Percentiles rank a stretch among this genome's conserved stretches.
phyloP scores from a whole-genome alignment of 179 eudicot genomes.

The Nepenthes alata region DNA sequence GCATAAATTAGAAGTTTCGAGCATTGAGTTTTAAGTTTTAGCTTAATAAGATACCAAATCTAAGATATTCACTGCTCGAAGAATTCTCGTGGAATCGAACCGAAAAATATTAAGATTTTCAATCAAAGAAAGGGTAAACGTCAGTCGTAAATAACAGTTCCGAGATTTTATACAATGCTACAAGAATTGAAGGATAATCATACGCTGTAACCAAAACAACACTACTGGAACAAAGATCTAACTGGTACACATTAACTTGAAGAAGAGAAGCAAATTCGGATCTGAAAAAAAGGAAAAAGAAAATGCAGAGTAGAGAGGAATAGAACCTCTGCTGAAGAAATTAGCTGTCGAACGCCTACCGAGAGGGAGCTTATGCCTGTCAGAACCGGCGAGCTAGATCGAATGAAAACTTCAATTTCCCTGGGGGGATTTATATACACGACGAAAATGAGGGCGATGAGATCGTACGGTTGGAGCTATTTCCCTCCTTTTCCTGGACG shows the following conservation, averaged over 20 bases:
- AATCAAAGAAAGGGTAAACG: neutral
- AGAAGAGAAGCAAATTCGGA: too few relatives aligned
- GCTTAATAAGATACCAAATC: too few relatives aligned
- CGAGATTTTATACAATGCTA: neutral
- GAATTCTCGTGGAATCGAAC: neutral
- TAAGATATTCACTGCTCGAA: neutral
- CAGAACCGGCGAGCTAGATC: neutral
- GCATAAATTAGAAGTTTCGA: too few relatives aligned
- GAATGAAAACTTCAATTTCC: neutral
- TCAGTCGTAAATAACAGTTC: neutral
- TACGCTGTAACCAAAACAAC: too few relatives aligned
- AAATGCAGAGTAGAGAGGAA: neutral
- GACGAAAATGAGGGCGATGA: neutral
- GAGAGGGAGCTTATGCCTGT: neutral
- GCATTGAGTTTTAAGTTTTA: too few relatives aligned
- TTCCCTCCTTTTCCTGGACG: neutral
- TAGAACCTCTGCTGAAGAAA: neutral
- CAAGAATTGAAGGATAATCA: too few relatives aligned
- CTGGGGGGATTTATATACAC: neutral
- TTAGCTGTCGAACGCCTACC: neutral
- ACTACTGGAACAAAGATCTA: neutral
- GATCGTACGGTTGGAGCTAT: conserved; percentile 1
- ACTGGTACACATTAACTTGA: neutral
- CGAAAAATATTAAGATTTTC: neutral
- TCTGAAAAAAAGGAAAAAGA: neutral